Conservation (phyloP, 306 rosid species). For the Pterocarpus macrocarpus region DNA sequence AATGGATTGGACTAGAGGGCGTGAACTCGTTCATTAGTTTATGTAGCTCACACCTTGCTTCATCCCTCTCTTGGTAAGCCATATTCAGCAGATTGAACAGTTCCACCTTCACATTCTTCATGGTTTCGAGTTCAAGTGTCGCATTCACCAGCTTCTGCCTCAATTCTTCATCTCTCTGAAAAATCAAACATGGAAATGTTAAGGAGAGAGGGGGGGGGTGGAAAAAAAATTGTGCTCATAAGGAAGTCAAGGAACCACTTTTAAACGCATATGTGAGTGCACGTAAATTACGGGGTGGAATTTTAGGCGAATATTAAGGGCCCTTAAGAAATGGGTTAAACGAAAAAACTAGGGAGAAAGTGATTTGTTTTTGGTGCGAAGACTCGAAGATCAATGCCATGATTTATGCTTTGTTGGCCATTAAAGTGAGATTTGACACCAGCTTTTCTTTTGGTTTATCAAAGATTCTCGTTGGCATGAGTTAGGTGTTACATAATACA, state of each 20-base stretch:
- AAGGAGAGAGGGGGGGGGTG: background rate
- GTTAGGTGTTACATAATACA: background rate
- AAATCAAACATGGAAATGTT: conserved; percentile 40
- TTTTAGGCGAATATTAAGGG: background rate
- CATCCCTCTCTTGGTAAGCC: conserved; percentile 79
- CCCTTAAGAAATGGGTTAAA: background rate
- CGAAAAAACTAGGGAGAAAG: background rate
- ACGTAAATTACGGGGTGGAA: conserved; percentile 17
- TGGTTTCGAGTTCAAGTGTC: conserved; percentile 64
- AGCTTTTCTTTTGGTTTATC: conserved; percentile 14
- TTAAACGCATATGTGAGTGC: background rate
- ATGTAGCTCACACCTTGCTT: conserved; percentile 64
- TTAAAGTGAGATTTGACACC: conserved; percentile 8
- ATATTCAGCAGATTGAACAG: conserved; percentile 55
- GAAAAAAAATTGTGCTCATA: background rate
- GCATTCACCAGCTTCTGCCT: conserved; percentile 63
- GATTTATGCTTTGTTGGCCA: background rate
- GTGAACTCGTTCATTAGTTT: conserved; percentile 51
- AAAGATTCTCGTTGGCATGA: background rate
- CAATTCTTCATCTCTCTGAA: conserved; percentile 66
- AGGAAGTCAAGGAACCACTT: background rate
- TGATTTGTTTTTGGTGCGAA: conserved; percentile 4
- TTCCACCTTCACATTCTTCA: conserved; percentile 42
- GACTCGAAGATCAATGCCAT: background rate
- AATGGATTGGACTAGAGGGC: conserved; percentile 41